phyloP scores from a whole-genome alignment of 495 filamentous ascomycete species.

The Geoglossum glabrum region DNA sequence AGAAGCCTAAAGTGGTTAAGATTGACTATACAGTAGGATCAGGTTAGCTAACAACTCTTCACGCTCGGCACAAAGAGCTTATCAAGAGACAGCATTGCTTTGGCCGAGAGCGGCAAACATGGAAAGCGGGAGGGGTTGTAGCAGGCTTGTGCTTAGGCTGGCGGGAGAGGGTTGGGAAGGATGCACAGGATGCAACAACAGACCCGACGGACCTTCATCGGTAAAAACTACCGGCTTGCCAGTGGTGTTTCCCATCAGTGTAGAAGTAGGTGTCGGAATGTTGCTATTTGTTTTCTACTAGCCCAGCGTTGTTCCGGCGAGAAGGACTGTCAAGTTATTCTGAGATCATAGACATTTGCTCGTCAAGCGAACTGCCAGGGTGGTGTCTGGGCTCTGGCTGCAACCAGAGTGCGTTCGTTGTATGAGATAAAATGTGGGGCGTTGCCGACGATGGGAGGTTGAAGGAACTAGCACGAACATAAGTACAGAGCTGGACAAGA shows the following conservation, averaged over 20 bases:
- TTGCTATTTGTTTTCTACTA: neutral
- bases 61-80: neutral
- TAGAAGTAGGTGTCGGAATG: neutral
- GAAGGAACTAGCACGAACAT: neutral
- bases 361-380: neutral
- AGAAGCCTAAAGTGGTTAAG: constrained; percentile 93
- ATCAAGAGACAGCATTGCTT: constrained; percentile 4
- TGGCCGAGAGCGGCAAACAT: constrained; percentile 1
- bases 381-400: neutral
- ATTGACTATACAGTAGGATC: constrained; percentile 40
- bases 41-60: neutral
- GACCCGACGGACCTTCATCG: constrained; percentile 62
- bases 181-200: too few relatives aligned
- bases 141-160: neutral
- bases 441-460: neutral
- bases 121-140: neutral
- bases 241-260: constrained; percentile 73
- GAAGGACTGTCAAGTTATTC: neutral
- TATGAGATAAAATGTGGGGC: neutral
- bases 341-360: neutral
- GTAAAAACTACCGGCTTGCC: constrained; percentile 84
- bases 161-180: constrained; percentile 1
- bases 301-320: neutral
- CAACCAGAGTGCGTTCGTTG: neutral
- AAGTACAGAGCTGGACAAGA: neutral